Conservation (phyloP, 192 early-diverging fungal species). For the Allomyces javanicus region DNA sequence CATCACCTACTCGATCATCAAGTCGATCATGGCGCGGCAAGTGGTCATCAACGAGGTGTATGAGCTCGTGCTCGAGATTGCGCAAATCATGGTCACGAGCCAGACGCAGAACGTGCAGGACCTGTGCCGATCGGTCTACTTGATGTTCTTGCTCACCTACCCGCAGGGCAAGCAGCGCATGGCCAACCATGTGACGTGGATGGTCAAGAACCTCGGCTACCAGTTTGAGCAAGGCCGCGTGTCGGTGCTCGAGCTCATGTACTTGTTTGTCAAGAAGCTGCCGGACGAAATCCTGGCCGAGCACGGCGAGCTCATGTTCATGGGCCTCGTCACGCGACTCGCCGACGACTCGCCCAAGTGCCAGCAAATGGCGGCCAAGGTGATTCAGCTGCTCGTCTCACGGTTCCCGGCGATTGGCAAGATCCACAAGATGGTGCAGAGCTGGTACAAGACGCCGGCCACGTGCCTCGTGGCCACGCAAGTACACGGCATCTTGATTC, state of each 20-base stretch:
- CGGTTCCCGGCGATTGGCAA: conserved; percentile 41
- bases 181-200: conserved; percentile 63
- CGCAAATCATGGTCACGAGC: conserved; percentile 67
- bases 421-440: conserved; percentile 44
- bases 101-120: conserved; percentile 61
- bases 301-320: conserved; percentile 61
- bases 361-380: conserved; percentile 58
- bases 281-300: conserved; percentile 51
- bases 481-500: background rate
- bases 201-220: conserved; percentile 79
- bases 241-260: conserved; percentile 74
- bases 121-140: conserved; percentile 55
- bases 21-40: conserved; percentile 66
- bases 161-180: conserved; percentile 70
- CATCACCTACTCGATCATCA: conserved; percentile 67
- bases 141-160: conserved; percentile 89
- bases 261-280: conserved; percentile 60
- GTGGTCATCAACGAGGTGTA: conserved; percentile 78
- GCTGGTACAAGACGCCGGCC: conserved; percentile 33
- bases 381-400: conserved; percentile 47
- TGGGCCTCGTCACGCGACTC: conserved; percentile 63
- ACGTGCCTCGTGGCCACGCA: background rate
- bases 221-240: conserved; percentile 77
- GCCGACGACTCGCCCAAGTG: conserved; percentile 89
- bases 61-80: conserved; percentile 71